Conservation (phyloP, 2,329 filamentous ascomycete species). For the Aspergillus hiratsukae region DNA sequence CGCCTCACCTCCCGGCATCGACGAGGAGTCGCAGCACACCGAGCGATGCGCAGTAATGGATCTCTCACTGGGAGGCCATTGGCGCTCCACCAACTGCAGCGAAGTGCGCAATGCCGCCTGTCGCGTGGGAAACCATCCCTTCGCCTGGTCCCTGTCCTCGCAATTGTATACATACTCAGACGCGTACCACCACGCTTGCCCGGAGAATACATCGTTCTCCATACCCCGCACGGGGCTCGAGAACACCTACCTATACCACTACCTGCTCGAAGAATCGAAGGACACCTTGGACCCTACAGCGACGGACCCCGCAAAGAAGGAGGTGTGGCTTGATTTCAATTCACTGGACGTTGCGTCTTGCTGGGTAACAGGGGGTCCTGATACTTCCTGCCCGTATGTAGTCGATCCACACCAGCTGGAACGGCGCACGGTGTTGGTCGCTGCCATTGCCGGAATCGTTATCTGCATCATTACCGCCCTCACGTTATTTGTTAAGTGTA, state of each 20-base stretch:
- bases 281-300: slow-evolving; percentile 22
- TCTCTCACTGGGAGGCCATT: slow-evolving; percentile 47
- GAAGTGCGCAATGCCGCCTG: slow-evolving; percentile 52
- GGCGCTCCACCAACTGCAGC: slow-evolving; percentile 55
- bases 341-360: slow-evolving; percentile 53
- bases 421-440: slow-evolving; percentile 52
- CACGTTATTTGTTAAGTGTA: slow-evolving; percentile 62
- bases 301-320: slow-evolving; percentile 22
- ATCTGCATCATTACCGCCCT: slow-evolving; percentile 57
- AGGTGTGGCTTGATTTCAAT: slow-evolving; percentile 60
- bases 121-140: slow-evolving; percentile 51
- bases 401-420: slow-evolving; percentile 40
- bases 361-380: slow-evolving; percentile 56
- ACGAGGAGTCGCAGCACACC: slow-evolving; percentile 23
- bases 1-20: slow-evolving; percentile 27
- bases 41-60: slow-evolving; percentile 56
- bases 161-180: slow-evolving; percentile 41
- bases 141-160: slow-evolving; percentile 52
- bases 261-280: slow-evolving; percentile 30
- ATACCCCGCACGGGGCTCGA: slow-evolving; percentile 60
- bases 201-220: slow-evolving; percentile 47
- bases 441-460: slow-evolving; percentile 59
- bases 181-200: slow-evolving; percentile 46
- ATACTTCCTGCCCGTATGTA: slow-evolving; percentile 56
- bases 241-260: slow-evolving; percentile 54